Base-by-base conservation (phyloP, 805 yeast species). In the Candida michaelii region DNA sequence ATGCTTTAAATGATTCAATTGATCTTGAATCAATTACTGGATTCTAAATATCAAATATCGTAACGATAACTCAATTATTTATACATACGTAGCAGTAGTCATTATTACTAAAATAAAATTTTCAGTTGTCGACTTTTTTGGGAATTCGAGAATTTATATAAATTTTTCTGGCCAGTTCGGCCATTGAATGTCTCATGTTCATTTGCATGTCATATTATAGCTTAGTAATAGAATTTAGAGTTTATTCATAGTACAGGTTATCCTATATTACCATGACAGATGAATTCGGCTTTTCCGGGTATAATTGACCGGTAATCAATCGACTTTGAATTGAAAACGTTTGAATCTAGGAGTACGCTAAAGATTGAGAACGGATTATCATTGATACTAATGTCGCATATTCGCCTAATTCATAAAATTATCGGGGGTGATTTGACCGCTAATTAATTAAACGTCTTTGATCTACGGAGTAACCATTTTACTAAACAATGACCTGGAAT, bases 111-210 rank as follows among this genome's bases (percentile, higher is more conserved):
- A 34, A 34, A 14, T 23, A 34, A 23, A 14, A 19, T 34, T 34
- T 34, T 34, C 21, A 24, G 37, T 34, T 34, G 37, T 34, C 29
- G 37, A 24, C 27, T 34, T 34, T 33, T 34, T 21, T 34, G 37
- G 37, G 37, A 34, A 34, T 34, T 34, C 29, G 37, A 34, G 37
- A 29, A 23, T 24, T 34, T 34, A 34, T 34, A 34, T 34, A 34
- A 34, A 23, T 23, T 34, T 34, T 21, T 34, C 19, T 34, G 27
- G 29, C 37, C 29, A 34, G 29, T 24, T 34, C 29, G 37, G 37
- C 37, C 29, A 33, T 14, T 13, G 17, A 34, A 34, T 34, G 37
- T 23, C 37, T 34, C 35, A 31, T 15, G 10, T 17, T 18, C 11
- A 17, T 18, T 18, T 18, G 7, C 5, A 15, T 15, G 21, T 9